Evolutionary conservation across 257 asterid species (phyloP).

Genomic region (Rauvolfia tetraphylla): DNA sequence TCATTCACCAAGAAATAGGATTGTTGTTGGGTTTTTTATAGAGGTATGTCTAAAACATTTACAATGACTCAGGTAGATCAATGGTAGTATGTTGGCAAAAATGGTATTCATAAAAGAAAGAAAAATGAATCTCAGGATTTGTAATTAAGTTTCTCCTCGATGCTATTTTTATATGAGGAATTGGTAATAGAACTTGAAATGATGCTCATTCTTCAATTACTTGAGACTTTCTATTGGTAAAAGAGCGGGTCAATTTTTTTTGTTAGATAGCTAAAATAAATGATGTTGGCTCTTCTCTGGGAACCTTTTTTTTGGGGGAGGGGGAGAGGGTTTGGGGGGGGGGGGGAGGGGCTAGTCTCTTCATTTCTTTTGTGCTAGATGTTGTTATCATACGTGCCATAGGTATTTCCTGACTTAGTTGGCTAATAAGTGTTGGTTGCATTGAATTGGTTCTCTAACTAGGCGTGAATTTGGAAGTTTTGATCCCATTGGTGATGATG

Average conservation of each 20-base stretch:
- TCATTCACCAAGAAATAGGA: slow-evolving; percentile 35
- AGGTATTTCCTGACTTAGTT: neutral
- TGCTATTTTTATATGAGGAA: neutral
- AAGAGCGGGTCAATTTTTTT: neutral
- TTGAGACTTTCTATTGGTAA: neutral
- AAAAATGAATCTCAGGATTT: neutral
- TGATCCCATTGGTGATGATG: slow-evolving; percentile 77
- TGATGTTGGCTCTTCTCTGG: neutral
- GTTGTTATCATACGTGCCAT: neutral
- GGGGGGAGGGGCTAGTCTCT: neutral
- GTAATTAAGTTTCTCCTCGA: neutral
- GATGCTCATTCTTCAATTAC: neutral
- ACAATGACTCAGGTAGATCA: neutral
- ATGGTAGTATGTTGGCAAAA: too few species aligned
- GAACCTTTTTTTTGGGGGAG: neutral
- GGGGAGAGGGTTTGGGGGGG: too few species aligned
- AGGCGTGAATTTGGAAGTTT: slow-evolving; percentile 77
- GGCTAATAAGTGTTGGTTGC: slow-evolving; percentile 4
- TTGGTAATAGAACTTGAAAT: neutral
- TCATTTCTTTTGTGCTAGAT: slow-evolving; percentile 5
- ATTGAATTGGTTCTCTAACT: slow-evolving; percentile 17
- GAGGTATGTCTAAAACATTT: slow-evolving; percentile 45
- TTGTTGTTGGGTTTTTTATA: slow-evolving; percentile 79
- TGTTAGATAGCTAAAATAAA: neutral
- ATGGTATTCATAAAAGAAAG: neutral